A percentile compares a stretch with the other conserved stretches of the same genome.
These are phyloP conservation scores for Saccharomyces uvarum DNA, from an alignment of 1,139 yeast species.

Conservation along the genomic window DNA sequence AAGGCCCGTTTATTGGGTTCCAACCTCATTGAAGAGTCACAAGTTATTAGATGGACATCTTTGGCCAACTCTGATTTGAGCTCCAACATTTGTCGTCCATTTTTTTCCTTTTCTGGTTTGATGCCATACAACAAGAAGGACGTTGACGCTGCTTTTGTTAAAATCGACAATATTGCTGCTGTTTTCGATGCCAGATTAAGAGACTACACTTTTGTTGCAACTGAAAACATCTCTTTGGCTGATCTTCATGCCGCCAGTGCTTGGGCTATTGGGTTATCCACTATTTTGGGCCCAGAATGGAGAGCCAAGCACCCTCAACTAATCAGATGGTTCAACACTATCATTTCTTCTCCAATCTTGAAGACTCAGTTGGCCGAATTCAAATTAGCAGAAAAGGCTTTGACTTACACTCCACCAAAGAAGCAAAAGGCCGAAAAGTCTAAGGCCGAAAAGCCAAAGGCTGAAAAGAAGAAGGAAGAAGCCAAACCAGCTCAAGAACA, in stretches of 20 bases:
- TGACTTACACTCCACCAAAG: constrained; percentile 61
- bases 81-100: constrained; percentile 31
- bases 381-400: constrained; percentile 54
- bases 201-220: constrained; percentile 72
- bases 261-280: constrained; percentile 49
- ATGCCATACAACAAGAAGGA: constrained; percentile 65
- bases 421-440: constrained; percentile 54
- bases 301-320: constrained; percentile 57
- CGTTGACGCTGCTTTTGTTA: constrained; percentile 45
- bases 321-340: constrained; percentile 75
- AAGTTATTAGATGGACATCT: constrained; percentile 65
- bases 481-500: constrained; percentile 30
- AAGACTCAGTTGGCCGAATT: constrained; percentile 38
- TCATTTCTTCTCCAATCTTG: constrained; percentile 50
- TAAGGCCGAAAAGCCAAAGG: constrained; percentile 30
- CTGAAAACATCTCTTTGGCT: constrained; percentile 76
- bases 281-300: constrained; percentile 61
- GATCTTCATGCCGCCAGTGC: constrained; percentile 56
- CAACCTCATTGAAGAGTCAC: constrained; percentile 56
- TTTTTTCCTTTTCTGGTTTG: constrained; percentile 37
- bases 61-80: constrained; percentile 60
- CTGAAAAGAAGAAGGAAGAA: constrained; percentile 33
- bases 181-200: constrained; percentile 53
- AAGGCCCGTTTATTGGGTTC: constrained; percentile 43
- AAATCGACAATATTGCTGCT: constrained; percentile 36